Evolutionary conservation across 129 eudicot genomes (phyloP).

Genomic region (carrot (Daucus carota)): DNA sequence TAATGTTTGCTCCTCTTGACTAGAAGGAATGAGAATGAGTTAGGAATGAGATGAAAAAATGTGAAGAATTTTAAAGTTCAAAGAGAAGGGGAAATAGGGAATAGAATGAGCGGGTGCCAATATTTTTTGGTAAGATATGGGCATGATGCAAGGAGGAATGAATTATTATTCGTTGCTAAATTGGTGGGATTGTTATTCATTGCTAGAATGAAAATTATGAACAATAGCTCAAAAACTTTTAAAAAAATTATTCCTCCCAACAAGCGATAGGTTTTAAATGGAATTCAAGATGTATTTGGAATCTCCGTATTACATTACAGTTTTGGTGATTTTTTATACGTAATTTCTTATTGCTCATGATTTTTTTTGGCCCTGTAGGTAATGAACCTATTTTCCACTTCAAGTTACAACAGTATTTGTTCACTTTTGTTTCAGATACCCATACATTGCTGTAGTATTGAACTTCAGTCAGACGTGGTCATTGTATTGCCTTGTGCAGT

Average conservation of each 20-base stretch:
- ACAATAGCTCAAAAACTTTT: not conserved
- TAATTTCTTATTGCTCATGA: not conserved
- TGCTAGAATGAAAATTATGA: not conserved
- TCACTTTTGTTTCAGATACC: conserved; percentile 56
- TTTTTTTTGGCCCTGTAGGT: not conserved
- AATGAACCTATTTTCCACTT: not conserved
- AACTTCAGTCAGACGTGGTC: conserved; percentile 99
- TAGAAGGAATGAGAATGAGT: not conserved
- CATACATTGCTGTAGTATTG: conserved; percentile 64
- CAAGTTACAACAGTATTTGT: not conserved
- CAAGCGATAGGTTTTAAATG: not conserved
- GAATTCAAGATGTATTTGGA: not conserved
- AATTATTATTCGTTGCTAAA: not conserved
- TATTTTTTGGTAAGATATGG: not conserved
- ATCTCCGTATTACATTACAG: not conserved
- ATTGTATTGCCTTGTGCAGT: conserved; percentile 84
- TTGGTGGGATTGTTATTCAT: not conserved
- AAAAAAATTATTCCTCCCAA: not conserved
- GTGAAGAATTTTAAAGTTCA: not conserved
- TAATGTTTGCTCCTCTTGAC: not conserved
- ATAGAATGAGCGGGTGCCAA: not conserved
- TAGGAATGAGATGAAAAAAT: not conserved
- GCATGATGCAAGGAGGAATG: not conserved
- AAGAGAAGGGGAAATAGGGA: not conserved
- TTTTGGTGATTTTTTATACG: not conserved